These are phyloP conservation scores for Chamaecrista fasciculata DNA, from an alignment of 306 rosid genomes.

Conservation along the genomic window DNA sequence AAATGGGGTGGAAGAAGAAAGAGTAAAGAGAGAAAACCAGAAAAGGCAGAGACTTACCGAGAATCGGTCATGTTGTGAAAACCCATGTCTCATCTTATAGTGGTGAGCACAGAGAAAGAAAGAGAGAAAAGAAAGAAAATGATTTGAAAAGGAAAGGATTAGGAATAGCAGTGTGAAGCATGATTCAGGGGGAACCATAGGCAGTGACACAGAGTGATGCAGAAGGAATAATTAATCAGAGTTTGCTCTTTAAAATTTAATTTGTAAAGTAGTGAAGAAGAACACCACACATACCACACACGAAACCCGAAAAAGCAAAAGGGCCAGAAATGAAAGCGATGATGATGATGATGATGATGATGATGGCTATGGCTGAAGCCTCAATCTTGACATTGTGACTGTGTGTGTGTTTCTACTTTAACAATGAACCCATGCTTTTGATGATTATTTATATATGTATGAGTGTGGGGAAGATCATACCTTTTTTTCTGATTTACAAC, in stretches of 20 bases:
- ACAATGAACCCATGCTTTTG: constrained; percentile 41
- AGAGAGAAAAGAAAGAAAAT: too few species aligned
- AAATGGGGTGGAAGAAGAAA: constrained; percentile 19
- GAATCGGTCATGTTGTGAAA: constrained; percentile 29
- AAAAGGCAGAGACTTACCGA: constrained; percentile 40
- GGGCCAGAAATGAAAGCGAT: not conserved
- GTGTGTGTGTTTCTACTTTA: constrained; percentile 40
- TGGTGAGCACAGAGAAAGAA: constrained; percentile 25
- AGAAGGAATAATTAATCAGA: constrained; percentile 40
- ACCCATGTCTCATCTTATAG: constrained; percentile 35
- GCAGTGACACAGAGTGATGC: constrained; percentile 42
- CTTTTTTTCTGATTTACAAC: not conserved
- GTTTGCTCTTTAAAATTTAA: constrained; percentile 32
- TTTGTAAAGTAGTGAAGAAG: constrained; percentile 40
- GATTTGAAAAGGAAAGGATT: constrained; percentile 51
- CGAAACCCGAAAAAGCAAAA: constrained; percentile 35
- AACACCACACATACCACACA: not conserved
- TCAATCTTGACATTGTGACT: too few species aligned
- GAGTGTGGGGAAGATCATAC: not conserved
- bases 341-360: not conserved
- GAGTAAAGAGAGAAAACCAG: not conserved
- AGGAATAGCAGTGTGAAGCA: constrained; percentile 58
- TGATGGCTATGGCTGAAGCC: constrained; percentile 24
- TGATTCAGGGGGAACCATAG: constrained; percentile 84
- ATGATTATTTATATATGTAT: constrained; percentile 29